Evolutionary conservation across 805 yeast species (phyloP), one percentile per base, ranked within the genome.

Genomic region (Monosporozyma servazzii): DNA sequence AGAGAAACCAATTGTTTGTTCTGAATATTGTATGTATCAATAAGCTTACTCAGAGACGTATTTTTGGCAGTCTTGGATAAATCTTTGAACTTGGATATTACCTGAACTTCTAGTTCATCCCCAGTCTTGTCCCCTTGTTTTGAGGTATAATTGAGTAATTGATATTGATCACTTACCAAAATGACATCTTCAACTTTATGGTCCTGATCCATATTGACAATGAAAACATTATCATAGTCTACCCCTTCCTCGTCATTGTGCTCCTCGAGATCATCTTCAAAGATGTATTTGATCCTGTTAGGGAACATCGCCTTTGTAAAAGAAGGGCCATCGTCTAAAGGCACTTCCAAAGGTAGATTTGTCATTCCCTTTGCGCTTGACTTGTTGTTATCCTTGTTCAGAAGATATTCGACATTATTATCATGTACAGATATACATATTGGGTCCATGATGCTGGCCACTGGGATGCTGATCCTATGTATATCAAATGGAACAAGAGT

Each of bases 211-310:
- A 63, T 18, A 20, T 63, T 59, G 1, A 64, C 41, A 9, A 66
- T 52, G 23, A 67, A 53, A 1, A 65, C 59, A 55, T 65, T 64
- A 39, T 64, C 69, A 8, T 60, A 54, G 21, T 29, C 41, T 4
- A 51, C 53, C 40, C 58, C 57, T 5, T 49, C 45, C 11, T 53
- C 43, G 9, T 50, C 50, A 7, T 49, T 48, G 3, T 39, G 44
- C 4, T 42, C 43, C 8, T 55, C 56, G n/a, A 58, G 58, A 48
- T 64, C 69, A 48, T 62, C 67, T 37, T 65, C 66, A 51, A 65
- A 66, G 21, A 66, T 58, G 50, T 63, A 66, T 42, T 54, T 58
- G 6, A 65, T 54, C 48, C 65, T 63, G 6, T 65, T 65, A 1
- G 65, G 64, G 44, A 61, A 66, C 59, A 59, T 60, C 2, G 48